Evolutionary conservation across 1,284 basidiomycete species (phyloP), one percentile per base, ranked within the genome.

Genomic region (Puccinia horiana): DNA sequence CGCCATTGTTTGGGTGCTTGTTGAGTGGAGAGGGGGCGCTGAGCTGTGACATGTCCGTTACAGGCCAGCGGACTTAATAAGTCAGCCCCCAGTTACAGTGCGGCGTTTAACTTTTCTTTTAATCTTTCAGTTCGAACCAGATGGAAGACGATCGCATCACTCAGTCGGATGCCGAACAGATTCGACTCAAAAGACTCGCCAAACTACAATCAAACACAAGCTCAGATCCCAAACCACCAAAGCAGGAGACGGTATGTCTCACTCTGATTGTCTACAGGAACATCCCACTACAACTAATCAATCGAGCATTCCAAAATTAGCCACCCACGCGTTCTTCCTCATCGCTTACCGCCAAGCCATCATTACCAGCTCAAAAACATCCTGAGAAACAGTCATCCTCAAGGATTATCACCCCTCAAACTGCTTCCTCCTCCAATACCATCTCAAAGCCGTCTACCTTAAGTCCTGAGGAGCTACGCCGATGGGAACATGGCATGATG

Each of bases 401-500:
- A 32, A 32, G 72, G 12, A 4, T 40, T 54, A 20, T 16, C 20
- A 52, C 26, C 49, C 35, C 72, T 56, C 44, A 32, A 20, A 32
- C 52, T 40, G 72, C 4, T 29, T 23, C 72, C 72, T 40, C 49
- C n/a, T 40, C 72, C 12, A 56, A 40, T 40, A 56, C 52, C 29
- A 54, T 23, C 32, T 26, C 35, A n/a, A 74, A 74, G 44, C 26
- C 49, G 20, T 54, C 49, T 37, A 37, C 56, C 44, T 63, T 76
- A 20, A 81, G 42, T 52, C 32, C 54, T 12, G 54, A 81, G 26
- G 67, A 81, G 47, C 23, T 81, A 23, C 37, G 32, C 20, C 58
- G 69, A 82, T 82, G 80, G 80, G 52, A 82, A 58, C 80, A 82
- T 69, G 49, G 54, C 23, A 37, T 82, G 37, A 56, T 82, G 23